phyloP scores from a whole-genome alignment of 352 stramenopile species.

The Phytophthora quininea region DNA sequence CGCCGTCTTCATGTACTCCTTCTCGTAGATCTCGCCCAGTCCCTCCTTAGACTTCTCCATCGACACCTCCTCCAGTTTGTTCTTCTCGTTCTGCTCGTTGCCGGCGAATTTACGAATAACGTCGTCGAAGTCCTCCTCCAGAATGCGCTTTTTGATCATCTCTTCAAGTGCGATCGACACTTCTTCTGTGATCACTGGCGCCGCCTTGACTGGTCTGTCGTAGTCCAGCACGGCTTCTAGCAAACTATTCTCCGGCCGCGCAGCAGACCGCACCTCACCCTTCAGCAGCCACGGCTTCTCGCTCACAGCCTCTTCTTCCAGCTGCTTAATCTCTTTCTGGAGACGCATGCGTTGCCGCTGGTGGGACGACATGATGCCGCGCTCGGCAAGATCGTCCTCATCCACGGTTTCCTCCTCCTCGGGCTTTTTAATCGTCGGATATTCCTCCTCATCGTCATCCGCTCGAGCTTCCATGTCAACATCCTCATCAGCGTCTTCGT shows the following conservation, averaged over 20 bases:
- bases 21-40: constrained; percentile 95
- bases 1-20: constrained; percentile 95
- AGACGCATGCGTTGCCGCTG: constrained; percentile 70
- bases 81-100: constrained; percentile 78
- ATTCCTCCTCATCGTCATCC: constrained; percentile 62
- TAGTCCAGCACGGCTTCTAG: constrained; percentile 94
- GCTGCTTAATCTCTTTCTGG: constrained; percentile 84
- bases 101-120: constrained; percentile 90
- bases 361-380: constrained; percentile 82
- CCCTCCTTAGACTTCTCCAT: constrained; percentile 93
- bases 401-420: constrained; percentile 58
- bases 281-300: constrained; percentile 95
- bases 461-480: constrained; percentile 44
- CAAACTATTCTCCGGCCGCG: constrained; percentile 93
- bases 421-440: constrained; percentile 56
- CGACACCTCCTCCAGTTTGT: constrained; percentile 92
- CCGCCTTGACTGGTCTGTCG: constrained; percentile 90
- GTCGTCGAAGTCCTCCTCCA: constrained; percentile 96
- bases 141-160: constrained; percentile 94
- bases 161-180: constrained; percentile 93
- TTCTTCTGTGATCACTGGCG: constrained; percentile 92
- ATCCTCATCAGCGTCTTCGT: constrained; percentile 48
- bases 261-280: constrained; percentile 88
- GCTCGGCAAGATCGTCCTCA: constrained; percentile 75
- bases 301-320: constrained; percentile 89